These are phyloP conservation scores for Neonectria neomacrospora DNA, from an alignment of 2,329 filamentous ascomycete genomes.

Conservation along the genomic window DNA sequence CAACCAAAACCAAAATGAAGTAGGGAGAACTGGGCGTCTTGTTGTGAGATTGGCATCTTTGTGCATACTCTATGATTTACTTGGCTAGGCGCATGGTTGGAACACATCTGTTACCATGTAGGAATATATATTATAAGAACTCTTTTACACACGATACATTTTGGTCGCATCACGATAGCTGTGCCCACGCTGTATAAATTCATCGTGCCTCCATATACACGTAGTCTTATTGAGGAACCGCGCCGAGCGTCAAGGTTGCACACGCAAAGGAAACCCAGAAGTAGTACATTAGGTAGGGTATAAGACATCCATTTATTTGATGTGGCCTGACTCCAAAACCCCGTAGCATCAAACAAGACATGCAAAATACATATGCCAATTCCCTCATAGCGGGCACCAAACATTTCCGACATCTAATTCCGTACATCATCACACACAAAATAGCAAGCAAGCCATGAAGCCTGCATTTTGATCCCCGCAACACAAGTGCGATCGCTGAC, in stretches of 20 bases:
- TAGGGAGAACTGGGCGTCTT: constrained; percentile 23
- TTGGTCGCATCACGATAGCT: not conserved
- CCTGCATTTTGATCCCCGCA: constrained; percentile 8
- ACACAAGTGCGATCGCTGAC: constrained; percentile 8
- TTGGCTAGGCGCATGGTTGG: constrained; percentile 34
- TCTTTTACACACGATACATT: constrained; percentile 5
- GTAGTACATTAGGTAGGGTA: constrained; percentile 8
- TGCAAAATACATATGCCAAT: not conserved
- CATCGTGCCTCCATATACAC: not conserved
- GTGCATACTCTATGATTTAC: constrained; percentile 22
- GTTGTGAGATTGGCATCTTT: constrained; percentile 27
- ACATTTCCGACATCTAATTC: constrained; percentile 13
- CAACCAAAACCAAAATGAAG: constrained; percentile 17
- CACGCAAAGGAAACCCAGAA: not conserved
- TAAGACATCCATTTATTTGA: constrained; percentile 5
- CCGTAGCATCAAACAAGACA: not conserved
- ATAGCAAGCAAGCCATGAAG: not conserved
- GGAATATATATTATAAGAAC: constrained; percentile 24
- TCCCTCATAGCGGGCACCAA: constrained; percentile 9
- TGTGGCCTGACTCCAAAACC: not conserved
- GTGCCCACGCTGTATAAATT: not conserved
- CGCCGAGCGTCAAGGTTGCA: not conserved
- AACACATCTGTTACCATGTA: constrained; percentile 21
- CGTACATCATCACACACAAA: constrained; percentile 8
- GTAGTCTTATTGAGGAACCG: not conserved